Conservation (phyloP, 2,329 filamentous ascomycete species). For the Pyricularia grisea region DNA sequence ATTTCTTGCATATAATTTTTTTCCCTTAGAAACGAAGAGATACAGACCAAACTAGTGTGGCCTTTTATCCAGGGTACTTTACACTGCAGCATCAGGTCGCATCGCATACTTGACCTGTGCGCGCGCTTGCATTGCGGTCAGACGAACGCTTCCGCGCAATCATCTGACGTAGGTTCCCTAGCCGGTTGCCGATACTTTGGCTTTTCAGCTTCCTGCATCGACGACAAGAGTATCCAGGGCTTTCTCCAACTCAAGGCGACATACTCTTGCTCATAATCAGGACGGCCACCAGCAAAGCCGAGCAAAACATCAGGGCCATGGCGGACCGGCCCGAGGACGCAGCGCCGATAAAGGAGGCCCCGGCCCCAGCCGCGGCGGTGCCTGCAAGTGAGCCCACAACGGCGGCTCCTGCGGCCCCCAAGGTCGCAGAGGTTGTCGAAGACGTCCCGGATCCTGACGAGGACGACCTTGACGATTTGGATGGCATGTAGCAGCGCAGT, state of each 20-base stretch:
- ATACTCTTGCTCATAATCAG: background rate
- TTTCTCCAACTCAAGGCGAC: background rate
- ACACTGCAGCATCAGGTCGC: background rate
- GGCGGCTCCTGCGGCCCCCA: slow-evolving; percentile 13
- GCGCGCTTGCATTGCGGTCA: background rate
- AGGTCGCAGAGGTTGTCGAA: slow-evolving; percentile 26
- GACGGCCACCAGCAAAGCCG: background rate
- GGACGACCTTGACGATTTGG: slow-evolving; percentile 84
- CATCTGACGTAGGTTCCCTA: background rate
- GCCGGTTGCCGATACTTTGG: background rate
- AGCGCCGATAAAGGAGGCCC: background rate
- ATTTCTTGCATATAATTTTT: background rate
- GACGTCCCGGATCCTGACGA: slow-evolving; percentile 83
- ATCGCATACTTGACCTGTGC: background rate
- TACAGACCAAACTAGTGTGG: background rate
- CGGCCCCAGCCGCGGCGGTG: background rate
- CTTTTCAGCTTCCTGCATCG: background rate
- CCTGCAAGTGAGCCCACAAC: background rate
- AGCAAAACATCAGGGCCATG: background rate
- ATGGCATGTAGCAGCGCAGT: slow-evolving; percentile 47
- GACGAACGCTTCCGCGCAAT: background rate
- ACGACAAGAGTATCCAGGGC: background rate
- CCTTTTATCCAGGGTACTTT: background rate
- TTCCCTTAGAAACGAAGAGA: background rate
- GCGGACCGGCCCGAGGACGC: background rate